Evolutionary conservation across 148 eudicot genomes (phyloP).

Genomic region (Rhododendron williamsianum): DNA sequence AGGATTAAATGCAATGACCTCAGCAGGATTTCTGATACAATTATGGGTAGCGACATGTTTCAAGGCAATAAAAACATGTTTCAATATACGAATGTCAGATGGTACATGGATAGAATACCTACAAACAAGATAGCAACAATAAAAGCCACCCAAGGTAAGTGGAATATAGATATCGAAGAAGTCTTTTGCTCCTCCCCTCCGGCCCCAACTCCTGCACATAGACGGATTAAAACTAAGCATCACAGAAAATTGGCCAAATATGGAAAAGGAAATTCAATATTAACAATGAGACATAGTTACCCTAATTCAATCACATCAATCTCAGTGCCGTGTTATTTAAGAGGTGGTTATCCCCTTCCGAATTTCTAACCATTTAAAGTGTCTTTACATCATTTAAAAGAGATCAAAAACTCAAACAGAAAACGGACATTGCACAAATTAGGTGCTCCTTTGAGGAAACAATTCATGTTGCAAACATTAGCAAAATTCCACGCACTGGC

Average conservation of each 20-base stretch:
- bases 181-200: constrained; percentile 97
- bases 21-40: neutral
- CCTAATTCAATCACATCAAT: neutral
- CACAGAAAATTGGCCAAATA: neutral
- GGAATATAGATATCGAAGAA: constrained; percentile 65
- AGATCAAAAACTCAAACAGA: neutral
- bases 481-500: neutral
- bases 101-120: constrained; percentile 88
- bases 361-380: neutral
- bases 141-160: constrained; percentile 84
- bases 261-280: neutral
- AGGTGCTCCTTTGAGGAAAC: neutral
- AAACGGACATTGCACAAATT: neutral
- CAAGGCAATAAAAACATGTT: neutral
- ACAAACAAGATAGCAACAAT: constrained; percentile 91
- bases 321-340: neutral
- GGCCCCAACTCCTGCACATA: constrained; percentile 87
- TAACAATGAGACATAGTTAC: neutral
- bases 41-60: neutral
- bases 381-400: neutral
- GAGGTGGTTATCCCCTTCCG: neutral
- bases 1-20: neutral
- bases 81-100: constrained; percentile 21
- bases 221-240: constrained; percentile 2
- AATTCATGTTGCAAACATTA: neutral